A percentile compares a stretch with the other conserved stretches of the same genome.
Evolutionary conservation across 2,329 filamentous ascomycete species (phyloP).

Genomic region (Paecilomyces dactylethromorphus): DNA sequence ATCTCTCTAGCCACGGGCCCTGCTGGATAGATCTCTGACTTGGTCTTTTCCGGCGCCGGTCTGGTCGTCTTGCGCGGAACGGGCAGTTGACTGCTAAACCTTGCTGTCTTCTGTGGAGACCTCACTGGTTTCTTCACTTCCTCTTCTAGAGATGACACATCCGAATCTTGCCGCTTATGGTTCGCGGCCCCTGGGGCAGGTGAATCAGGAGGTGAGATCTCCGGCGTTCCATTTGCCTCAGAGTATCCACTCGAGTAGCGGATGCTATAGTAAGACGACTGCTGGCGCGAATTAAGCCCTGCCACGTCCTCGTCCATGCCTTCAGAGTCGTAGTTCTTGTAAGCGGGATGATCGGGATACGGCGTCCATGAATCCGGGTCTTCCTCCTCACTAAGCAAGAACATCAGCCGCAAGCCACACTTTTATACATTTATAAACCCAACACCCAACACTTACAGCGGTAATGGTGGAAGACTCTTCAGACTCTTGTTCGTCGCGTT

Average conservation of each 20-base stretch:
- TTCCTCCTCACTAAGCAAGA: slow-evolving; percentile 9
- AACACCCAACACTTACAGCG: slow-evolving; percentile 25
- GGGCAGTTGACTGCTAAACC: slow-evolving; percentile 21
- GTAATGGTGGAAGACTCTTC: slow-evolving; percentile 29
- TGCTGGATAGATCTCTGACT: not conserved
- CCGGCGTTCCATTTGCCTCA: slow-evolving; percentile 10
- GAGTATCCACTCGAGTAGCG: slow-evolving; percentile 6
- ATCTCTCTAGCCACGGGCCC: slow-evolving; percentile 5
- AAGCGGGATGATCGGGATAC: slow-evolving; percentile 56
- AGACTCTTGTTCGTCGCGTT: slow-evolving; percentile 17
- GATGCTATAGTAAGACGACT: not conserved
- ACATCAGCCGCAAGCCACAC: not conserved
- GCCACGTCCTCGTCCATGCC: slow-evolving; percentile 24
- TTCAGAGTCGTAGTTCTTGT: not conserved
- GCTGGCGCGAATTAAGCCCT: slow-evolving; percentile 8
- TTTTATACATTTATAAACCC: not conserved
- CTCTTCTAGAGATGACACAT: slow-evolving; percentile 38
- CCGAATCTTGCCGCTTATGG: slow-evolving; percentile 17
- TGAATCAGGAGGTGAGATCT: slow-evolving; percentile 42
- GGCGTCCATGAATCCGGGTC: slow-evolving; percentile 28
- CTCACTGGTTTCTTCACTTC: slow-evolving; percentile 8
- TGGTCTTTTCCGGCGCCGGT: slow-evolving; percentile 40
- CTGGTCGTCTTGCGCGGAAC: slow-evolving; percentile 15
- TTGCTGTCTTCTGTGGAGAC: slow-evolving; percentile 13
- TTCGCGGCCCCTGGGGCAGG: slow-evolving; percentile 21